Percentiles rank a stretch among this genome's conserved stretches.
Conservation (phyloP, 148 eudicot genomes). For the Polygonum aviculare region DNA sequence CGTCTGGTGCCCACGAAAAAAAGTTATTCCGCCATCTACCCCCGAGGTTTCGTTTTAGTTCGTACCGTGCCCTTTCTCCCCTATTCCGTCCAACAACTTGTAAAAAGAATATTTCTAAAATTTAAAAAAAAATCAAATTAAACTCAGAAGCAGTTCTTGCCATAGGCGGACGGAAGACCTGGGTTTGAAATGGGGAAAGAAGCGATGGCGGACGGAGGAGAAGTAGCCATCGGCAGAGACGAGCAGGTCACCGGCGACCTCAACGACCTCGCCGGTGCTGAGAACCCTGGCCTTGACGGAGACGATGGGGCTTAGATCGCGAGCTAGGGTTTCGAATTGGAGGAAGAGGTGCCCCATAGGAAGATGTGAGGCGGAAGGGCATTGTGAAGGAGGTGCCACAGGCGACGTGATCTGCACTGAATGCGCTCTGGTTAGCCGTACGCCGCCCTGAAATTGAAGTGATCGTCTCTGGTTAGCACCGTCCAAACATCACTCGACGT, state of each 20-base stretch:
- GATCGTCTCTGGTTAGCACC: slow-evolving; percentile 50
- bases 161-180: slow-evolving; percentile 26
- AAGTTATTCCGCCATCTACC: too few species aligned
- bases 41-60: too few species aligned
- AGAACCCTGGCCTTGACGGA: slow-evolving; percentile 36
- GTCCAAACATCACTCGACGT: slow-evolving; percentile 30
- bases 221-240: slow-evolving; percentile 88
- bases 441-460: slow-evolving; percentile 68
- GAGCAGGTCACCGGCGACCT: slow-evolving; percentile 56
- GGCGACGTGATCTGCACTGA: slow-evolving; percentile 48
- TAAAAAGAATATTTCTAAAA: too few species aligned
- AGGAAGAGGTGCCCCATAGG: slow-evolving; percentile 60
- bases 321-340: slow-evolving; percentile 28
- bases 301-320: slow-evolving; percentile 33
- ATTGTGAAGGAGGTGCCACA: slow-evolving; percentile 40
- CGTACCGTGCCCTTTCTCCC: too few species aligned
- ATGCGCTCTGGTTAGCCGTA: slow-evolving; percentile 68
- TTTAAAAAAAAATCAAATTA: too few species aligned
- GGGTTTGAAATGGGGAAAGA: slow-evolving; percentile 52
- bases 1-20: too few species aligned
- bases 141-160: too few species aligned
- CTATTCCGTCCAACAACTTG: too few species aligned
- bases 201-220: slow-evolving; percentile 51
- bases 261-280: slow-evolving; percentile 33
- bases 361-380: slow-evolving; percentile 41